A percentile compares a stretch with the other conserved stretches of the same genome.
These are phyloP conservation scores for Chlorella sp. DNA, from an alignment of 139 green algal genomes.

Conservation along the genomic window DNA sequence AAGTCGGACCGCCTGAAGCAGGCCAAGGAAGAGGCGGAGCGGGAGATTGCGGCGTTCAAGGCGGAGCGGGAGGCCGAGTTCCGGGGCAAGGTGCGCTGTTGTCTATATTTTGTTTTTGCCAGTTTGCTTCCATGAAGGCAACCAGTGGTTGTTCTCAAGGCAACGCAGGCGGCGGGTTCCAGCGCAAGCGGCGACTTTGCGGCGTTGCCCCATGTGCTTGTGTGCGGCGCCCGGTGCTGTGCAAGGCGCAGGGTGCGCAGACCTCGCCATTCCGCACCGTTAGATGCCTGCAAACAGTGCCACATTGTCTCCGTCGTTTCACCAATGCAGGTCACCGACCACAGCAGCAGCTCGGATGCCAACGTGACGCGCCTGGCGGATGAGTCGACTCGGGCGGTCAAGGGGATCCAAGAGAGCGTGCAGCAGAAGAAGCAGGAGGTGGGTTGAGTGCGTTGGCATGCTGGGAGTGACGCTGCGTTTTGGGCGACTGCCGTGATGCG, in stretches of 20 bases:
- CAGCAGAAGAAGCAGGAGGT: constrained; percentile 51
- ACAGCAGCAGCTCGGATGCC: constrained; percentile 46
- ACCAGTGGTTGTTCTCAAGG: too few relatives aligned
- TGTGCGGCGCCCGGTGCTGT: background rate
- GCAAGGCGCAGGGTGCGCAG: too few relatives aligned
- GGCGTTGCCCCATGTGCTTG: background rate
- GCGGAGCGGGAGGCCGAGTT: constrained; percentile 79
- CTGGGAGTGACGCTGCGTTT: background rate
- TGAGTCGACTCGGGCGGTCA: constrained; percentile 35
- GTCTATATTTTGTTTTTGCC: too few relatives aligned
- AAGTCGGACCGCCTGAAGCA: constrained; percentile 82
- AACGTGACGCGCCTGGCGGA: constrained; percentile 39
- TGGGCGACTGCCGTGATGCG: too few relatives aligned
- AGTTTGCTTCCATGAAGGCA: too few relatives aligned
- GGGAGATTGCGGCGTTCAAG: constrained; percentile 79
- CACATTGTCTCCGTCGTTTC: too few relatives aligned
- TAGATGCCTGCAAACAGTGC: too few relatives aligned
- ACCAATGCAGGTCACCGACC: constrained; percentile 11
- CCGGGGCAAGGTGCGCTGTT: constrained; percentile 73
- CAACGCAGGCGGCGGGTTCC: too few relatives aligned
- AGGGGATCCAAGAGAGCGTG: constrained; percentile 45
- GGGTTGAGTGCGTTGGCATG: background rate
- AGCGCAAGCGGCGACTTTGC: too few relatives aligned
- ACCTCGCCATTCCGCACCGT: too few relatives aligned
- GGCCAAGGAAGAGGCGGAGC: constrained; percentile 86